These are phyloP conservation scores for Verticillium longisporum DNA, from an alignment of 2,329 filamentous ascomycete genomes.

Conservation along the genomic window DNA sequence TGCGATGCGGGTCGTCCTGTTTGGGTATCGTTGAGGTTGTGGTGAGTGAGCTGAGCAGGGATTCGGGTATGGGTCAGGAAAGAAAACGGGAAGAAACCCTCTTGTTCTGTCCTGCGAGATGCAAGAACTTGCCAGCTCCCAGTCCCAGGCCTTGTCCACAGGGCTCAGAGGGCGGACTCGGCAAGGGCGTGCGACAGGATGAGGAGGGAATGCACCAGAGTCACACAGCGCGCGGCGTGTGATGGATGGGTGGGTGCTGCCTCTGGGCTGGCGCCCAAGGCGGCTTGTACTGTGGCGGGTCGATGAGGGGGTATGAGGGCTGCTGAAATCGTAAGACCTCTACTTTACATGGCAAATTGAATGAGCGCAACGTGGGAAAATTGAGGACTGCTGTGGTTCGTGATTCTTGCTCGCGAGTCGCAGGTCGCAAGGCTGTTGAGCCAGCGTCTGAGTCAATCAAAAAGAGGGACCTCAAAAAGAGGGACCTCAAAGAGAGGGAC, in stretches of 20 bases:
- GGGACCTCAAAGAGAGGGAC: background rate
- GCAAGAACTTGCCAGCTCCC: background rate
- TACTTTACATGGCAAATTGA: background rate
- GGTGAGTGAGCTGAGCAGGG: background rate
- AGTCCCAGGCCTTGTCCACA: background rate
- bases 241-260: background rate
- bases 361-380: background rate
- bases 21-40: background rate
- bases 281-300: background rate
- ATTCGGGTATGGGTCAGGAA: background rate
- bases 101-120: background rate
- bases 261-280: constrained; percentile 2
- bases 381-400: background rate
- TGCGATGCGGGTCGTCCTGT: background rate
- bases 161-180: background rate
- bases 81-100: background rate
- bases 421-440: background rate
- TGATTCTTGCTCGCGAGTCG: background rate
- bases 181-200: background rate
- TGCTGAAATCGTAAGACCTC: background rate
- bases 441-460: background rate
- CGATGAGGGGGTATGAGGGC: background rate
- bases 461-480: background rate
- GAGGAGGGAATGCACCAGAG: background rate
- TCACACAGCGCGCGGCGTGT: background rate